Base-by-base conservation (phyloP, 768 basidiomycete genomes). In the Tulasnella sp. region DNA sequence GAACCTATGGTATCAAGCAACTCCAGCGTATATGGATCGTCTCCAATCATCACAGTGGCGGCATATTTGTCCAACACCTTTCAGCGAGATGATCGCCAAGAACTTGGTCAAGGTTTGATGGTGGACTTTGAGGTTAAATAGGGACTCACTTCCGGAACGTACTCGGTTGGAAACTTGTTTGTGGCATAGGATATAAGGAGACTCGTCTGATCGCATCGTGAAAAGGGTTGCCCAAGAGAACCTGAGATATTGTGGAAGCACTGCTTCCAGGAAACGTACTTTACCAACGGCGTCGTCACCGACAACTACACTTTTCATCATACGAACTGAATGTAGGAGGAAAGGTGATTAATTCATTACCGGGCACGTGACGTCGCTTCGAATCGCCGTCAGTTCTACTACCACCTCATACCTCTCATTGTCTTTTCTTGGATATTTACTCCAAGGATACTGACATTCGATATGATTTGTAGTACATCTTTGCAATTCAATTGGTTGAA, bases 11-110 rank as follows among this genome's bases (percentile, higher is more conserved):
- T 99, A 79, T 99, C 96, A 73, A 98, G 98, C 66, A 99, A 73
- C 59, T 96, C 96, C 70, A 99, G 76, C 65, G 96, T 98, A 73
- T 98, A 98, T 55, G 96, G 95, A 74, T 98, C 95, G 69, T 98
- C 96, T 55, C 95, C 95, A 75, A 99, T 98, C 96, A 99, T 98
- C 61, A 99, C 96, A n/a, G 95, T 98, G 63, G 98, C 96, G 63
- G 96, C 96, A 75, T 94, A 94, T 74, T 95, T 95, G 74, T 95
- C 90, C 73, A 93, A 93, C 62, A 92, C 86, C 88, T 90, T 74
- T 13, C 24, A 4, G 17, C 30, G 2, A 43, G 43, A 47, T 51
- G 30, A 58, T 59, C 68, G 51, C 54, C 60, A 51, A 65, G 45
- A 65, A 63, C 34, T n/a, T n/a, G n/a, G n/a, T n/a, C n/a, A n/a